Evolutionary conservation across 352 stramenopile genomes (phyloP).

Genomic region (Pythium sukuiense): DNA sequence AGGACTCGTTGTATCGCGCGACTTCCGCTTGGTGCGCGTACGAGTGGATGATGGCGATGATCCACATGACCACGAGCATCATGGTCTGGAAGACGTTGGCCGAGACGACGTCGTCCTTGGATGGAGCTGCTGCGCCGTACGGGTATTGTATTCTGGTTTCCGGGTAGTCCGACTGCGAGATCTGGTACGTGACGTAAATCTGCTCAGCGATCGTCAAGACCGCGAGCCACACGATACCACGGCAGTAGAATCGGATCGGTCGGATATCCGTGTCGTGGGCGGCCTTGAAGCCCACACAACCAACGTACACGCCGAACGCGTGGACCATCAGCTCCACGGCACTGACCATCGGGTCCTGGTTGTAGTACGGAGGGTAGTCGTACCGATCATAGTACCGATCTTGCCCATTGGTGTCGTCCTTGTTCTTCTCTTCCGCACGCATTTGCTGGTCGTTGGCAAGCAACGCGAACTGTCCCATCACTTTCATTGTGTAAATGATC

Average conservation of each 20-base stretch:
- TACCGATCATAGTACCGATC: conserved; percentile 57
- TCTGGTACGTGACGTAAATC: conserved; percentile 82
- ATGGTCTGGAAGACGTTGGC: conserved; percentile 85
- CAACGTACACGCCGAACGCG: conserved; percentile 83
- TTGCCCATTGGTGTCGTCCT: conserved; percentile 29
- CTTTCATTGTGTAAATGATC: conserved; percentile 91
- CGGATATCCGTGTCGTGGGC: conserved; percentile 86
- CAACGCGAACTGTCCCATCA: conserved; percentile 84
- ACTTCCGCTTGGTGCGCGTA: conserved; percentile 77
- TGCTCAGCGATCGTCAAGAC: conserved; percentile 75
- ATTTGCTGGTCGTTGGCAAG: conserved; percentile 81
- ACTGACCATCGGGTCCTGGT: conserved; percentile 68
- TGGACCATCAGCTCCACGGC: conserved; percentile 74
- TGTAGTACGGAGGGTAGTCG: conserved; percentile 82
- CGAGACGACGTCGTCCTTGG: conserved; percentile 84
- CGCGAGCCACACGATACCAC: conserved; percentile 77
- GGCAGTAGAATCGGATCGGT: conserved; percentile 82
- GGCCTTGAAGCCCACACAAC: conserved; percentile 84
- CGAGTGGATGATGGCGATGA: conserved; percentile 78
- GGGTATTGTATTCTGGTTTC: conserved; percentile 70
- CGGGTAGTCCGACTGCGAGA: conserved; percentile 72
- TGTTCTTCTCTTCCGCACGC: conserved; percentile 34
- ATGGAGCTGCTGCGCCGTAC: conserved; percentile 70
- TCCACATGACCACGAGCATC: conserved; percentile 83
- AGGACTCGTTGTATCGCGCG: conserved; percentile 80